Conservation (phyloP, 768 basidiomycete species). For the Rhizopogon vinicolor region DNA sequence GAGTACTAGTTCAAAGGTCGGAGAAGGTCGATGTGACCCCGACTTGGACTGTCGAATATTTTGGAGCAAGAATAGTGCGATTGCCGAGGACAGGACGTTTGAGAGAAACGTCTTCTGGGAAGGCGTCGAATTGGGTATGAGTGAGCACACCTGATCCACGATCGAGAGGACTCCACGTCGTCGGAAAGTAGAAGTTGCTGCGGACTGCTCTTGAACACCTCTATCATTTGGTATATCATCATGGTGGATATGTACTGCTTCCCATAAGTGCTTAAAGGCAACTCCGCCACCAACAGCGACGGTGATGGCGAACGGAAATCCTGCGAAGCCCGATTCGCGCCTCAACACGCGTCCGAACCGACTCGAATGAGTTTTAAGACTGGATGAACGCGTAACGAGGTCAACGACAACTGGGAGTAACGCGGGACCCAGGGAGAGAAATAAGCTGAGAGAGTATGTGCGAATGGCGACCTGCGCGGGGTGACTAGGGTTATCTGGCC, state of each 20-base stretch:
- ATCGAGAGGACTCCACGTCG: not conserved
- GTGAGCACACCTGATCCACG: not conserved
- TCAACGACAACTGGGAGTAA: constrained; percentile 50
- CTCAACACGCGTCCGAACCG: constrained; percentile 34
- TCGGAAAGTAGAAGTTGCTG: not conserved
- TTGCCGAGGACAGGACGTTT: constrained; percentile 49
- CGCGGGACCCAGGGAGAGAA: constrained; percentile 63
- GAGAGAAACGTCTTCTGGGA: constrained; percentile 54
- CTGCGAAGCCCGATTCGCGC: constrained; percentile 54
- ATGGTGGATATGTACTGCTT: constrained; percentile 8
- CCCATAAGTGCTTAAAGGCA: constrained; percentile 45
- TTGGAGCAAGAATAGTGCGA: constrained; percentile 58
- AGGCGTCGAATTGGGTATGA: constrained; percentile 27
- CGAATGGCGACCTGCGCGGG: constrained; percentile 56
- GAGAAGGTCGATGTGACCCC: constrained; percentile 33
- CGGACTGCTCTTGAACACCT: not conserved
- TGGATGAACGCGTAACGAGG: constrained; percentile 18
- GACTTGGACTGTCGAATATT: constrained; percentile 30
- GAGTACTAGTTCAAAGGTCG: constrained; percentile 66
- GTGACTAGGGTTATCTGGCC: constrained; percentile 37
- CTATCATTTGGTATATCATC: not conserved
- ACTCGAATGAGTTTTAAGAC: constrained; percentile 13
- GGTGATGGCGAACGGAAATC: constrained; percentile 69
- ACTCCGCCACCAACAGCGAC: constrained; percentile 61
- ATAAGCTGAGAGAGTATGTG: constrained; percentile 63